phyloP scores from a whole-genome alignment of 192 early-diverging fungal genomes.

The Glomus cerebriforme region DNA sequence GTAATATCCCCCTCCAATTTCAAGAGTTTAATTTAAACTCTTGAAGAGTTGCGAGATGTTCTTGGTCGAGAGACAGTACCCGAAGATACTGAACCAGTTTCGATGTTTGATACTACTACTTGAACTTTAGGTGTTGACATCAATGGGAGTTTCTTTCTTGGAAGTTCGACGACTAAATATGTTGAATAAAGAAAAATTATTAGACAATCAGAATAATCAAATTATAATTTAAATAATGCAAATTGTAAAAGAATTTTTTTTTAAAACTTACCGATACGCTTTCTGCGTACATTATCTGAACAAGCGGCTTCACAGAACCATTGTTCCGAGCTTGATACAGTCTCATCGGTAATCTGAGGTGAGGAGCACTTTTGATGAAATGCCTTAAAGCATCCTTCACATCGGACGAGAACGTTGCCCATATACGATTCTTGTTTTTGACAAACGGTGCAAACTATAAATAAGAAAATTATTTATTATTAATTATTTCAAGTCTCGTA shows the following conservation, averaged over 20 bases:
- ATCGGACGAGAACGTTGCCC: slow-evolving; percentile 70
- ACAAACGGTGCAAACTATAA: slow-evolving; percentile 66
- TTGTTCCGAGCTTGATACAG: slow-evolving; percentile 48
- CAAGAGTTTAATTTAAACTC: neutral
- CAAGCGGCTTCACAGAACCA: slow-evolving; percentile 69
- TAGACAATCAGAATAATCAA: slow-evolving; percentile 1
- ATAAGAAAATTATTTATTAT: slow-evolving; percentile 9
- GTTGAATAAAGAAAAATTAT: neutral
- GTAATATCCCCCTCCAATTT: neutral
- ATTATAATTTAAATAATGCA: neutral
- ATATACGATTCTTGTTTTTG: slow-evolving; percentile 64
- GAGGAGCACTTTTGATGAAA: slow-evolving; percentile 76
- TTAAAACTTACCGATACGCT: slow-evolving; percentile 48
- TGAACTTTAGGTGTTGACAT: slow-evolving; percentile 60
- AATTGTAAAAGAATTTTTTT: too few species aligned
- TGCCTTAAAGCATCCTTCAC: slow-evolving; percentile 83
- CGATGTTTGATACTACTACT: neutral
- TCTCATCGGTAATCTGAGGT: slow-evolving; percentile 43
- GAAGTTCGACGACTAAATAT: slow-evolving; percentile 53
- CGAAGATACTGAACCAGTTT: slow-evolving; percentile 35
- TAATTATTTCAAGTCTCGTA: too few species aligned
- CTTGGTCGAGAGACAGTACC: slow-evolving; percentile 26
- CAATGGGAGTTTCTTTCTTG: slow-evolving; percentile 61
- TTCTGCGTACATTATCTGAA: slow-evolving; percentile 54
- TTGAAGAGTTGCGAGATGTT: slow-evolving; percentile 26